Evolutionary conservation across 805 yeast genomes (phyloP).

Genomic region (Candida palmyrensis): DNA sequence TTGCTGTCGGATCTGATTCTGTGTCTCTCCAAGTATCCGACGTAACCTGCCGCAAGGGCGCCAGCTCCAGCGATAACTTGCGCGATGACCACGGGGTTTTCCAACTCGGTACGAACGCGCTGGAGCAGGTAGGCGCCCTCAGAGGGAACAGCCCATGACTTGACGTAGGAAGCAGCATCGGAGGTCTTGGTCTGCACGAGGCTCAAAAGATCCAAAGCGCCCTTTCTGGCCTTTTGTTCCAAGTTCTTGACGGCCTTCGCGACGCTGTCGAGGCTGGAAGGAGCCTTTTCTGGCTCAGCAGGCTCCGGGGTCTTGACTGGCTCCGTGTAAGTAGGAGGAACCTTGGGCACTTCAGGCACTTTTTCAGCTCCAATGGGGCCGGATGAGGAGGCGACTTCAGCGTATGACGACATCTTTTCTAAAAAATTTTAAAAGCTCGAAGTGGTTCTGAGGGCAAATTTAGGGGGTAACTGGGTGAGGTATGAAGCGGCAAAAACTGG

Average conservation of each 20-base stretch:
- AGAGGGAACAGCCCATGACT: not conserved
- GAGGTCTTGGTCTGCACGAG: conserved; percentile 14
- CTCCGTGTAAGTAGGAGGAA: conserved; percentile 9
- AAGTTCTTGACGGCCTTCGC: conserved; percentile 17
- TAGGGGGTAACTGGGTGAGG: too few relatives aligned
- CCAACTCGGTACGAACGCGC: conserved; percentile 32
- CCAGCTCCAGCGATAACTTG: conserved; percentile 48
- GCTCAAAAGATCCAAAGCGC: conserved; percentile 5
- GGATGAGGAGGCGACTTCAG: conserved; percentile 38
- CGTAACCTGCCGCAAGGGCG: conserved; percentile 43
- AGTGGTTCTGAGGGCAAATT: too few relatives aligned
- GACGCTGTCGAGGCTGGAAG: conserved; percentile 10
- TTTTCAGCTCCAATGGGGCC: conserved; percentile 27
- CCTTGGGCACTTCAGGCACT: conserved; percentile 19
- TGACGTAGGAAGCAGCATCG: not conserved
- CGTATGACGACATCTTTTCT: too few relatives aligned
- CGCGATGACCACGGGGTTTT: conserved; percentile 58
- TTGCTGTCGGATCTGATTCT: conserved; percentile 42
- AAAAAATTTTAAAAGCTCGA: too few relatives aligned
- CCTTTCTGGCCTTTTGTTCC: conserved; percentile 13
- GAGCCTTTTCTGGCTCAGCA: conserved; percentile 11
- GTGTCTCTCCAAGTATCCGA: conserved; percentile 47
- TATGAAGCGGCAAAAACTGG: too few relatives aligned
- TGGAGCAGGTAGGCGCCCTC: not conserved
- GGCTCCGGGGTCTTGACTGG: conserved; percentile 11